These are phyloP conservation scores for Backusella morwellensis DNA, from an alignment of 192 early-diverging fungal species.

Conservation along the genomic window DNA sequence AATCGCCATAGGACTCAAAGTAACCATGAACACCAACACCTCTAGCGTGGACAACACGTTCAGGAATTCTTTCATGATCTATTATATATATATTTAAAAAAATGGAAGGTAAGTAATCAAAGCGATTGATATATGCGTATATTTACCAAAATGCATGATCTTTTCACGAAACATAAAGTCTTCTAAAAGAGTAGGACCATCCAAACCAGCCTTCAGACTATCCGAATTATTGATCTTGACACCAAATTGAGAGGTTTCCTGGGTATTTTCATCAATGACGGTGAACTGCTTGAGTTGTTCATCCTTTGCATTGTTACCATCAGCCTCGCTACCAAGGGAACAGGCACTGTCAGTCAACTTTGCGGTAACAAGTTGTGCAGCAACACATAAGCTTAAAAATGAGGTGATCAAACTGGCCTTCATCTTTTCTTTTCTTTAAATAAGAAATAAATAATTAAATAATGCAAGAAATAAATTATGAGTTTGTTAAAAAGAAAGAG, in stretches of 20 bases:
- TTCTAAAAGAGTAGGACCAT: conserved; percentile 31
- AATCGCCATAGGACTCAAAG: conserved; percentile 40
- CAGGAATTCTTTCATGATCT: conserved; percentile 32
- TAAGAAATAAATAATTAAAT: not conserved
- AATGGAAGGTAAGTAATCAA: not conserved
- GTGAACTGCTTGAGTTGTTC: conserved; percentile 4
- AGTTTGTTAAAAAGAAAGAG: not conserved
- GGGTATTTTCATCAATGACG: conserved; percentile 12
- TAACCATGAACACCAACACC: conserved; percentile 46
- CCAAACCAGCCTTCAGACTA: conserved; percentile 24
- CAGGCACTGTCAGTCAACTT: not conserved
- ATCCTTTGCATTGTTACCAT: not conserved
- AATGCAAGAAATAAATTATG: not conserved
- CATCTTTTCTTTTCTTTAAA: not conserved
- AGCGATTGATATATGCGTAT: not conserved
- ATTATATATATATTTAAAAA: not conserved
- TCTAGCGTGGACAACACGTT: conserved; percentile 41
- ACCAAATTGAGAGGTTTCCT: conserved; percentile 26
- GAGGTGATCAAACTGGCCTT: conserved; percentile 4
- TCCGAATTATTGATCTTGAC: conserved; percentile 26
- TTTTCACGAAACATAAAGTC: conserved; percentile 28
- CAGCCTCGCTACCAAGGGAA: not conserved
- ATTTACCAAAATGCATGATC: conserved; percentile 29
- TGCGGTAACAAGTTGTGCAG: not conserved
- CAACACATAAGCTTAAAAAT: conserved; percentile 4